Conservation (phyloP, 257 asterid species). For the Sherardia arvensis region DNA sequence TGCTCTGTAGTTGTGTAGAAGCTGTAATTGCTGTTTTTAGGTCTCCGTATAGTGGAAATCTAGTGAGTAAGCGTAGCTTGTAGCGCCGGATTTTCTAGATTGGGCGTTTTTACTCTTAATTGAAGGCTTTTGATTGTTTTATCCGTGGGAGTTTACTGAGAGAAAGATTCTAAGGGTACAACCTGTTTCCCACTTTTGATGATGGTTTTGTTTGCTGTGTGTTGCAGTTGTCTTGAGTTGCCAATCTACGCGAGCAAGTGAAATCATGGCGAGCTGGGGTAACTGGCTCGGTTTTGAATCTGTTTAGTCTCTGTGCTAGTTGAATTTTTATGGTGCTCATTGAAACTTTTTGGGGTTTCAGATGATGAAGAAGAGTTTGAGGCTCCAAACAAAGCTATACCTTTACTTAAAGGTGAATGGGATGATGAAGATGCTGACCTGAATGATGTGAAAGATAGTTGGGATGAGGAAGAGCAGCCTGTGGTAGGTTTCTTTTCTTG, state of each 20-base stretch:
- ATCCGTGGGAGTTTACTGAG: neutral
- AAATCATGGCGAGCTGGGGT: slow-evolving; percentile 90
- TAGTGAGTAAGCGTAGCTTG: neutral
- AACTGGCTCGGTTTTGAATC: slow-evolving; percentile 7
- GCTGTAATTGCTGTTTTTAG: neutral
- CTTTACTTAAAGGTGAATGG: slow-evolving; percentile 48
- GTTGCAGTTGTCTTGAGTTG: slow-evolving; percentile 5
- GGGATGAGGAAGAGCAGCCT: slow-evolving; percentile 96
- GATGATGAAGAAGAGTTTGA: slow-evolving; percentile 83
- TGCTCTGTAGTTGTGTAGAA: neutral
- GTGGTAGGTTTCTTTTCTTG: slow-evolving; percentile 22
- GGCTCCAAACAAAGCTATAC: slow-evolving; percentile 41
- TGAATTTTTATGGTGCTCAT: neutral
- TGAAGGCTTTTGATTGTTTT: neutral
- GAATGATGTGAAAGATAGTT: slow-evolving; percentile 69
- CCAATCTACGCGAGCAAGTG: slow-evolving; percentile 16
- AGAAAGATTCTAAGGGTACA: neutral
- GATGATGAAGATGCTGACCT: slow-evolving; percentile 84
- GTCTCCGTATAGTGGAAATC: neutral
- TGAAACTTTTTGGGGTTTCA: slow-evolving; percentile 21
- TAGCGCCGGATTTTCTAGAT: neutral
- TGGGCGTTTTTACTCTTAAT: neutral
- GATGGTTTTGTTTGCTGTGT: neutral
- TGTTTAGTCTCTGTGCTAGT: neutral
- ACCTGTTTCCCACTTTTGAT: neutral